Conservation (phyloP, 805 yeast genomes). For the Saccharomycopsis amapae region DNA sequence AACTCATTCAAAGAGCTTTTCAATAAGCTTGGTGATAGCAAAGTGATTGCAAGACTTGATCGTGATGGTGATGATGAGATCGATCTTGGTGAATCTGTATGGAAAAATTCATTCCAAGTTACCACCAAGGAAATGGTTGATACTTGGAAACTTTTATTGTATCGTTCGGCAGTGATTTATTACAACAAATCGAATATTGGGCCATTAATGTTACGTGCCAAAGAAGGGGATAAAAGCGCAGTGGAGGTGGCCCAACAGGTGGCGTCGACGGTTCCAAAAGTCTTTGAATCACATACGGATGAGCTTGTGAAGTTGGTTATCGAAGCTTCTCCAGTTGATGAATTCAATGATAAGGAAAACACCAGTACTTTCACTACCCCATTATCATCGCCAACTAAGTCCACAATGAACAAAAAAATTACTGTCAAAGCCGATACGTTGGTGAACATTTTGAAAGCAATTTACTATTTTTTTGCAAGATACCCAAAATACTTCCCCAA, state of each 20-base stretch:
- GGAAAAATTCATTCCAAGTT: constrained; percentile 27
- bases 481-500: constrained; percentile 41
- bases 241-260: no score
- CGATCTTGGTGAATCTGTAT: background rate
- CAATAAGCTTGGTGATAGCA: constrained; percentile 38
- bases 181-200: constrained; percentile 61
- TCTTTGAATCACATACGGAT: constrained; percentile 52
- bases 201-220: background rate
- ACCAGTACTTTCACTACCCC: background rate
- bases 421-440: background rate
- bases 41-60: constrained; percentile 30
- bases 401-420: background rate
- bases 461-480: constrained; percentile 50
- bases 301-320: constrained; percentile 39
- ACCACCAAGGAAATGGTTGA: constrained; percentile 43
- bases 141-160: constrained; percentile 50
- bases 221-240: background rate
- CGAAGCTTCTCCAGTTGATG: constrained; percentile 14
- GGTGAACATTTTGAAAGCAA: constrained; percentile 46
- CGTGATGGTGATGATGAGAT: constrained; percentile 1
- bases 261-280: constrained; percentile 53
- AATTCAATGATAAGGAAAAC: background rate
- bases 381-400: background rate
- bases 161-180: constrained; percentile 52
- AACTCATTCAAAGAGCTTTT: constrained; percentile 57